Evolutionary conservation across 805 yeast species (phyloP).

Genomic region (Lachancea fermentati): DNA sequence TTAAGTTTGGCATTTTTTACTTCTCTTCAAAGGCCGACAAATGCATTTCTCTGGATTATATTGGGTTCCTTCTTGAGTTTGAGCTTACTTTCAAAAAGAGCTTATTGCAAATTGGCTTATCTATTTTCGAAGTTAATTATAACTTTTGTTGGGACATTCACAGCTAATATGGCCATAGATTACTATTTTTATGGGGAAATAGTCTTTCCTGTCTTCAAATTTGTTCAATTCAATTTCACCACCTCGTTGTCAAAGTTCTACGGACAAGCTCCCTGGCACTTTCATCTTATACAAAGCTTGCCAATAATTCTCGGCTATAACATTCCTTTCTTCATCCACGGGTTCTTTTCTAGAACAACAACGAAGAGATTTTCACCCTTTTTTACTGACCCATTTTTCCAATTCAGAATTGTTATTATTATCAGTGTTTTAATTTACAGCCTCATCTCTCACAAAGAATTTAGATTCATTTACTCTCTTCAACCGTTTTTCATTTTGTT

Average conservation of each 20-base stretch:
- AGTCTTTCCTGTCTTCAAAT: conserved; percentile 61
- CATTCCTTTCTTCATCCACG: conserved; percentile 54
- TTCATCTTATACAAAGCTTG: conserved; percentile 75
- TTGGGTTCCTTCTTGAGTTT: conserved; percentile 42
- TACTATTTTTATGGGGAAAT: conserved; percentile 49
- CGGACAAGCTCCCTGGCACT: conserved; percentile 80
- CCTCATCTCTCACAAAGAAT: conserved; percentile 75
- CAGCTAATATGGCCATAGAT: conserved; percentile 45
- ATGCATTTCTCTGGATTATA: conserved; percentile 66
- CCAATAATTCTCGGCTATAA: conserved; percentile 69
- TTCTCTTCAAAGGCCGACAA: conserved; percentile 80
- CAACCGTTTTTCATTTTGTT: conserved; percentile 64
- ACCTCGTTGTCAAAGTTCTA: conserved; percentile 73
- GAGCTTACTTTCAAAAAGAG: conserved; percentile 10
- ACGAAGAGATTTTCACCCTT: conserved; percentile 1
- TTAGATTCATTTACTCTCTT: conserved; percentile 80
- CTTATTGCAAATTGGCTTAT: conserved; percentile 10
- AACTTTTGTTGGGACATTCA: conserved; percentile 26
- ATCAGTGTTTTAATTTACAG: conserved; percentile 56
- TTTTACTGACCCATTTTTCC: conserved; percentile 12
- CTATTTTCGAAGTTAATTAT: conserved; percentile 20
- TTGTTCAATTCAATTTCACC: conserved; percentile 71
- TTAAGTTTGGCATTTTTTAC: conserved; percentile 52
- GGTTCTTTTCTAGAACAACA: conserved; percentile 28
- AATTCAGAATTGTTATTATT: conserved; percentile 32